Conservation (phyloP, 495 filamentous ascomycete genomes). For the Talaromyces adpressus region DNA sequence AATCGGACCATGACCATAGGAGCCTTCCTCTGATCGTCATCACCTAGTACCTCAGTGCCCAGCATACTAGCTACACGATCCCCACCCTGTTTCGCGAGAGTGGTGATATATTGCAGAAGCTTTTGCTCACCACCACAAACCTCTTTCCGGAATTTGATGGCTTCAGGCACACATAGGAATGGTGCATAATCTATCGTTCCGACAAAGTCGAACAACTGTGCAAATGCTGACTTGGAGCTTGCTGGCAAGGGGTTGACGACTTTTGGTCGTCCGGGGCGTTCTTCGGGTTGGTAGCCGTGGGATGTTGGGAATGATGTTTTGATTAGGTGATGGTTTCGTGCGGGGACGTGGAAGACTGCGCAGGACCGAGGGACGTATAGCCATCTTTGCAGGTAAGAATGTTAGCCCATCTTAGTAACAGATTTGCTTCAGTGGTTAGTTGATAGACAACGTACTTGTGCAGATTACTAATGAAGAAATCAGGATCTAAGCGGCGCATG, state of each 20-base stretch:
- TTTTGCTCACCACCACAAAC: slow-evolving; percentile 62
- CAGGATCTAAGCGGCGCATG: slow-evolving; percentile 50
- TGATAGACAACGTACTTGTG: slow-evolving; percentile 50
- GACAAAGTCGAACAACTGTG: slow-evolving; percentile 62
- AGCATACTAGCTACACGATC: slow-evolving; percentile 47
- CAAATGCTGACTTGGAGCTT: slow-evolving; percentile 42
- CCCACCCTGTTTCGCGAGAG: slow-evolving; percentile 50
- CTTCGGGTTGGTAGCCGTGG: slow-evolving; percentile 32
- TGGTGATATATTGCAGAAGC: slow-evolving; percentile 46
- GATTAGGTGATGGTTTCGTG: slow-evolving; percentile 64
- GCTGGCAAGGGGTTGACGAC: slow-evolving; percentile 40
- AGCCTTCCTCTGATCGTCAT: slow-evolving; percentile 22
- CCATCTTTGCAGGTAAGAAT: slow-evolving; percentile 42
- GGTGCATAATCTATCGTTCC: slow-evolving; percentile 61
- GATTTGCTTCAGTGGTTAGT: not conserved
- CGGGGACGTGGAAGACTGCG: slow-evolving; percentile 67
- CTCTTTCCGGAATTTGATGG: slow-evolving; percentile 52
- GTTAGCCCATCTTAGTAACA: not conserved
- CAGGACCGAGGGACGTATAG: slow-evolving; percentile 65
- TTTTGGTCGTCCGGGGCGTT: not conserved
- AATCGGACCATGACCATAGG: slow-evolving; percentile 58
- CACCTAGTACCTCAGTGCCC: slow-evolving; percentile 53
- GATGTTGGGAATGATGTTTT: slow-evolving; percentile 61
- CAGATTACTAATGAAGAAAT: slow-evolving; percentile 71
- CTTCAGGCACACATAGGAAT: slow-evolving; percentile 58